Evolutionary conservation across 768 basidiomycete species (phyloP), one percentile per base, ranked within the genome.

Genomic region (Agrocybe praecox): DNA sequence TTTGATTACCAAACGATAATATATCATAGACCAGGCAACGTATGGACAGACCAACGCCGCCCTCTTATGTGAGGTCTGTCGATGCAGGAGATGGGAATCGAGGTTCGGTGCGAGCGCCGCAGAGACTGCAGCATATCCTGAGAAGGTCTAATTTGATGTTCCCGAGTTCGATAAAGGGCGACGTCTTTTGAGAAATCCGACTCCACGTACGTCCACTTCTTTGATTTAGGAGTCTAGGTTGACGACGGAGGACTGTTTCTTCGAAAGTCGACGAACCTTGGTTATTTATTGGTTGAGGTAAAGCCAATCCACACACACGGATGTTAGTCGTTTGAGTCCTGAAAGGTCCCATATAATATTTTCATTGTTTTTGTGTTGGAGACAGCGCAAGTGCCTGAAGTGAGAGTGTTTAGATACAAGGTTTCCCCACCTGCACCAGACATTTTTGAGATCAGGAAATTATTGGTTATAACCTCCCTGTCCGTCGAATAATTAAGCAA

Each of bases 61-160:
- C 69, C 48, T 57, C 63, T 50, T 76, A 75, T 0, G 67, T 50
- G 7, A 75, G 54, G 15, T 57, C 65, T 9, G 63, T 59, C 9
- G 70, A 69, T 0, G 64, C 62, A 2, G 67, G 61, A 1, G 48
- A 59, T 17, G 59, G 60, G 44, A 75, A 72, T 33, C 62, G 63
- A 15, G 69, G 65, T 1, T 56, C 46, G 3, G 60, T 69, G 52
- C 69, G 72, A 2, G 70, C 73, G 61, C 72, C 57, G 49, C 75
- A 76, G 9, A 76, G 64, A 8, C 70, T 68, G 56, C 74, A 76
- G 74, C 74, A 74, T 22, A 68, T 68, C 42, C 55, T 63, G 14
- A 60, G 52, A 21, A 71, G 67, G 32, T 64, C 59, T 9, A 74
- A 49, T 12, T 63, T 65, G 12, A 76, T 59, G 10, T 55, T 61